Evolutionary conservation across 257 asterid species (phyloP).

Genomic region (Petrea volubilis): DNA sequence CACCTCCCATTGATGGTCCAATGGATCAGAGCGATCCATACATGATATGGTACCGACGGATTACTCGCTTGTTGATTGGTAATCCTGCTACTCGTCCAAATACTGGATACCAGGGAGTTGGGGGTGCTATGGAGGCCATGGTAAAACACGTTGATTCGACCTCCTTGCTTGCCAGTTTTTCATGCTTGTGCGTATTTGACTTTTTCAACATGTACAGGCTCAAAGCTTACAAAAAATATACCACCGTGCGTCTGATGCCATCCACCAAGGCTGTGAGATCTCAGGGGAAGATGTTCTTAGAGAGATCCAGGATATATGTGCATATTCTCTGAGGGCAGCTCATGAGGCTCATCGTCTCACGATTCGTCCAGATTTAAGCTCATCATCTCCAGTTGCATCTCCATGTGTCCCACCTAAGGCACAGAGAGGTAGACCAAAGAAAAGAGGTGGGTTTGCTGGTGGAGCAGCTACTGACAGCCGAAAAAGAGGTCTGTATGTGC

Average conservation of each 20-base stretch:
- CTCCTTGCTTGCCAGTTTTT: not conserved
- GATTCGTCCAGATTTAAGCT: slow-evolving; percentile 39
- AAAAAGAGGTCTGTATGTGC: slow-evolving; percentile 38
- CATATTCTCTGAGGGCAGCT: slow-evolving; percentile 58
- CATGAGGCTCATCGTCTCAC: slow-evolving; percentile 64
- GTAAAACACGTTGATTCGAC: slow-evolving; percentile 28
- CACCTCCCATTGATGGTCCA: slow-evolving; percentile 46
- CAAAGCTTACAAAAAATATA: slow-evolving; percentile 75
- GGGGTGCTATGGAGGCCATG: slow-evolving; percentile 65
- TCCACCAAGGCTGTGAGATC: slow-evolving; percentile 53
- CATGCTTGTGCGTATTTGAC: not conserved
- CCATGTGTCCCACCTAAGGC: slow-evolving; percentile 44
- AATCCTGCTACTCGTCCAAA: slow-evolving; percentile 69
- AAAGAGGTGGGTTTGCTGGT: slow-evolving; percentile 54
- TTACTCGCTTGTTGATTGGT: slow-evolving; percentile 68
- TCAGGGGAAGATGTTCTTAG: slow-evolving; percentile 52
- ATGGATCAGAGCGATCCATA: slow-evolving; percentile 66
- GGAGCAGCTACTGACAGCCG: slow-evolving; percentile 39
- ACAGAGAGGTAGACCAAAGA: slow-evolving; percentile 70
- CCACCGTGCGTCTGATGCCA: slow-evolving; percentile 62
- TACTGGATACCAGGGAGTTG: slow-evolving; percentile 61
- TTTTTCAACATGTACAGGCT: slow-evolving; percentile 40
- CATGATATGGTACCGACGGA: slow-evolving; percentile 67
- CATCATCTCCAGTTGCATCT: slow-evolving; percentile 41
- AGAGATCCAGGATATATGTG: slow-evolving; percentile 76